These are phyloP conservation scores for Arthrocladium fulminans DNA, from an alignment of 2,329 filamentous ascomycete species.

Conservation along the genomic window DNA sequence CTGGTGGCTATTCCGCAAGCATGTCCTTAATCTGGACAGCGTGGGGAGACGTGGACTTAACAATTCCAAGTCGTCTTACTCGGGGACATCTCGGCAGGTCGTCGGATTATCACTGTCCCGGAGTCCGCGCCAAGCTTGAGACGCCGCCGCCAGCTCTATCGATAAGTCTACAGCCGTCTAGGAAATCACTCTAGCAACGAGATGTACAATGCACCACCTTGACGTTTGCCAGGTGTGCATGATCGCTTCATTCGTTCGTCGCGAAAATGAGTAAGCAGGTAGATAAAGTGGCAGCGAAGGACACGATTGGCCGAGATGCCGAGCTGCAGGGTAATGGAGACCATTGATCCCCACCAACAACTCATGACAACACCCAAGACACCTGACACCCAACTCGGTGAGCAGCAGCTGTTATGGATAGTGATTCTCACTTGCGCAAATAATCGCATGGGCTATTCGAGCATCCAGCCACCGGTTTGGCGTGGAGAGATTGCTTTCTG, in stretches of 20 bases:
- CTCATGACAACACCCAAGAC: not conserved
- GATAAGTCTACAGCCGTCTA: not conserved
- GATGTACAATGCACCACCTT: not conserved
- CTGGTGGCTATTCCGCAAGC: not conserved
- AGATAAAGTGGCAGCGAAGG: no score
- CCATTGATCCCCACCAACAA: not conserved
- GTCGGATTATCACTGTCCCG: not conserved
- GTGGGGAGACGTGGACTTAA: no score
- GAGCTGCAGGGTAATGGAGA: not conserved
- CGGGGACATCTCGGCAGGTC: no score
- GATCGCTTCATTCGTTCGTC: no score
- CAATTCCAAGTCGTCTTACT: no score
- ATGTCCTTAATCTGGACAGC: no score
- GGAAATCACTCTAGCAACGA: not conserved
- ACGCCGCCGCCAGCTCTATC: not conserved
- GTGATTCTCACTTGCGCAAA: not conserved
- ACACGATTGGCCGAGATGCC: not conserved
- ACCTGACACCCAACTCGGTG: not conserved
- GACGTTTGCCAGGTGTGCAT: no score
- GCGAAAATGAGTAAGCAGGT: not conserved
- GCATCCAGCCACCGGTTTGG: constrained; percentile 3
- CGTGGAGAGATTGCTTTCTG: not conserved
- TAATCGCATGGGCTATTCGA: not conserved
- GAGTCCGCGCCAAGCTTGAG: not conserved
- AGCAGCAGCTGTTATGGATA: not conserved